These are phyloP conservation scores for Pleurotus pulmonarius DNA, from an alignment of 768 basidiomycete genomes.

Conservation along the genomic window DNA sequence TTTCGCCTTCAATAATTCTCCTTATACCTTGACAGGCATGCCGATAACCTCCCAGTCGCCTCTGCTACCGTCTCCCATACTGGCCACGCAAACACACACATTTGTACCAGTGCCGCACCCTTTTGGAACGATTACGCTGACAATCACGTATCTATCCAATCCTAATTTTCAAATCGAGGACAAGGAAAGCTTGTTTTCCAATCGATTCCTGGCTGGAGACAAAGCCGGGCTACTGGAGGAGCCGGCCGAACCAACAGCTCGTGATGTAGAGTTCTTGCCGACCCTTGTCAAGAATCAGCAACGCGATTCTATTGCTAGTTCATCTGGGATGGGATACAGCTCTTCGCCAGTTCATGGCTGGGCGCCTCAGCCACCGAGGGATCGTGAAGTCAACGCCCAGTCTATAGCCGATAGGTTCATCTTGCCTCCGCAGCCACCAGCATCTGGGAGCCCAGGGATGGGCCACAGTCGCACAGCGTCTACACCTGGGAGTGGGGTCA, in stretches of 20 bases:
- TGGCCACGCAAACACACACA: constrained; percentile 48
- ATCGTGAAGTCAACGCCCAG: constrained; percentile 9
- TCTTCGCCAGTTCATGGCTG: constrained; percentile 13
- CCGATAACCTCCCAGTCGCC: constrained; percentile 23
- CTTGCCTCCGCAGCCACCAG: constrained; percentile 22
- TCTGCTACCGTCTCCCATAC: constrained; percentile 35
- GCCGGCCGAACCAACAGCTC: constrained; percentile 6
- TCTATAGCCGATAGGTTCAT: constrained; percentile 33
- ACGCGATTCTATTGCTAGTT: constrained; percentile 47
- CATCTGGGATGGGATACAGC: constrained; percentile 15
- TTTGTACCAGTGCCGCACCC: constrained; percentile 72
- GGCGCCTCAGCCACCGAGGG: constrained; percentile 4
- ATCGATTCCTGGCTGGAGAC: constrained; percentile 66
- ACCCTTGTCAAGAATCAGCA: constrained; percentile 66
- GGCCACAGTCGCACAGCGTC: constrained; percentile 9
- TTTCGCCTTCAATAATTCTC: neutral
- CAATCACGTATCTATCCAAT: constrained; percentile 58
- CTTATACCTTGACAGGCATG: neutral
- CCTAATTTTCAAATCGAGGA: constrained; percentile 76
- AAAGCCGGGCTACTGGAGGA: constrained; percentile 30
- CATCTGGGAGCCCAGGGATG: neutral
- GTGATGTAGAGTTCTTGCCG: constrained; percentile 53
- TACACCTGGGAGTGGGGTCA: neutral
- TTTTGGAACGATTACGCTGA: constrained; percentile 56
- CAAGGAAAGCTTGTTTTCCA: constrained; percentile 71